Percentiles rank a stretch among this genome's conserved stretches.
phyloP scores from a whole-genome alignment of 2,329 filamentous ascomycete species.

The Penicillium nordicum region DNA sequence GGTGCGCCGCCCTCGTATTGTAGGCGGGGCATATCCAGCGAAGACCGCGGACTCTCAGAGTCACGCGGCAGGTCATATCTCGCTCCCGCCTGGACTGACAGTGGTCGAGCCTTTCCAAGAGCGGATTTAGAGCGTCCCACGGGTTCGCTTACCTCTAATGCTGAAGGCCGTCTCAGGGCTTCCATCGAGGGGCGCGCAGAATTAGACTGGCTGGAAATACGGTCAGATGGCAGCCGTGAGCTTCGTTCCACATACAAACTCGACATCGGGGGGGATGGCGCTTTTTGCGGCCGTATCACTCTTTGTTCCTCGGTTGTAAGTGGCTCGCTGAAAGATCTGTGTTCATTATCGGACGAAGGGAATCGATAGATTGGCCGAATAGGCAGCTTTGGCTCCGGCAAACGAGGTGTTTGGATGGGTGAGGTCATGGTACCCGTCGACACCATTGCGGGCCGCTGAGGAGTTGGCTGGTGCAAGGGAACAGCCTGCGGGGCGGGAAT shows the following conservation, averaged over 20 bases:
- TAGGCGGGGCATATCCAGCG: conserved; percentile 32
- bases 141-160: conserved; percentile 58
- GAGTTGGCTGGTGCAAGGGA: conserved; percentile 42
- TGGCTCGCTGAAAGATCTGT: conserved; percentile 49
- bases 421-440: conserved; percentile 80
- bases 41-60: conserved; percentile 58
- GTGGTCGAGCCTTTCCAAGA: conserved; percentile 66
- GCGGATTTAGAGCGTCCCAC: conserved; percentile 60
- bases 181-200: conserved; percentile 69
- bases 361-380: conserved; percentile 54
- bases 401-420: conserved; percentile 43
- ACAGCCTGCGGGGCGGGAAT: conserved; percentile 28
- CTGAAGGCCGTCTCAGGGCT: conserved; percentile 58
- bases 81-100: conserved; percentile 78
- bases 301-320: conserved; percentile 30
- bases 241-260: conserved; percentile 45
- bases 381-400: conserved; percentile 28
- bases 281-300: conserved; percentile 13
- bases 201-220: conserved; percentile 52
- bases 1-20: conserved; percentile 37
- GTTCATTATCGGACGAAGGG: conserved; percentile 44
- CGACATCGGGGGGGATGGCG: conserved; percentile 34
- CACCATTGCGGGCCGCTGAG: conserved; percentile 54
- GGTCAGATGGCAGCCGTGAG: conserved; percentile 49
- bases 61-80: conserved; percentile 80